These are phyloP conservation scores for Macrophomina pseudophaseolina DNA, from an alignment of 2,329 filamentous ascomycete species.

Conservation along the genomic window DNA sequence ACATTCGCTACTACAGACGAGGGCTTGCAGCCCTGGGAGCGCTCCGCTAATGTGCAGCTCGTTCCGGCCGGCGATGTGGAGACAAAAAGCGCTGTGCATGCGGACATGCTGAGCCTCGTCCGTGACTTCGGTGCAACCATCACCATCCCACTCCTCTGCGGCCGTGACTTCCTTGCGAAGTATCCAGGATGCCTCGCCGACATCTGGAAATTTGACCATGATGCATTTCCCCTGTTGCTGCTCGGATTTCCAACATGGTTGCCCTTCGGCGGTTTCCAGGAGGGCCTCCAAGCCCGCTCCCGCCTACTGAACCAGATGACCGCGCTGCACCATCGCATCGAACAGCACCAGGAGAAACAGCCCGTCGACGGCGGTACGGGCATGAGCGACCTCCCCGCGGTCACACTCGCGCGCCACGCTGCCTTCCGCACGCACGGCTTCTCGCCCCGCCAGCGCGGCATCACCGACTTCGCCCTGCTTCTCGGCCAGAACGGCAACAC, in stretches of 20 bases:
- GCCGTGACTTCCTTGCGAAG: slow-evolving; percentile 57
- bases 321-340: slow-evolving; percentile 38
- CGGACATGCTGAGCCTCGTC: slow-evolving; percentile 20
- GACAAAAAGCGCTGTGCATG: neutral
- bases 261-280: slow-evolving; percentile 54
- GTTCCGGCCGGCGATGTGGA: neutral
- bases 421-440: slow-evolving; percentile 40
- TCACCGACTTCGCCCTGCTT: slow-evolving; percentile 49
- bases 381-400: slow-evolving; percentile 40
- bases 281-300: slow-evolving; percentile 50
- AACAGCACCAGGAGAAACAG: slow-evolving; percentile 33
- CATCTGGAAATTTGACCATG: slow-evolving; percentile 58
- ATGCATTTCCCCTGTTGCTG: slow-evolving; percentile 54
- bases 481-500: slow-evolving; percentile 62
- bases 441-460: slow-evolving; percentile 32
- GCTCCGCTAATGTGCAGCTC: neutral
- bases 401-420: slow-evolving; percentile 37
- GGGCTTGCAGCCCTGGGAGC: neutral
- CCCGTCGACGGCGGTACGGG: slow-evolving; percentile 38
- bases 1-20: neutral
- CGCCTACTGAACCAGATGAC: slow-evolving; percentile 35
- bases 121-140: slow-evolving; percentile 27
- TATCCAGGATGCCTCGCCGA: slow-evolving; percentile 58
- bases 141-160: slow-evolving; percentile 34
- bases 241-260: slow-evolving; percentile 59